Evolutionary conservation across 805 yeast genomes (phyloP).

Genomic region (Sugiyamaella marilandica): DNA sequence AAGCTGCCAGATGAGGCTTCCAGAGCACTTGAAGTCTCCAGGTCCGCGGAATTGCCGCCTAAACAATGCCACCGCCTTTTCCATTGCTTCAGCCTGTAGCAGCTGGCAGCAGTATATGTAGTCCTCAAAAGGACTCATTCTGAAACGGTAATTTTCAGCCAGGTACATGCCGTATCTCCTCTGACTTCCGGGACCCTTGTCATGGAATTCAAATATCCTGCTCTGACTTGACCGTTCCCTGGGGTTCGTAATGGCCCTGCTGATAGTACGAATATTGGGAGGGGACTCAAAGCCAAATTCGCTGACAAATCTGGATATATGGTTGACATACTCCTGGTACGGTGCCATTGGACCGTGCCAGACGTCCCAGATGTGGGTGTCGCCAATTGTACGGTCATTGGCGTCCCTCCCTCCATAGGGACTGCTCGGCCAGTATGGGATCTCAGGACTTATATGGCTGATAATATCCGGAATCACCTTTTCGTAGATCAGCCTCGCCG

Average conservation of each 20-base stretch:
- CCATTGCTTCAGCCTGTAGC: slow-evolving; percentile 46
- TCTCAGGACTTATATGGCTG: slow-evolving; percentile 6
- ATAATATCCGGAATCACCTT: slow-evolving; percentile 9
- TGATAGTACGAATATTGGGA: slow-evolving; percentile 36
- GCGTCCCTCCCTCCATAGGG: slow-evolving; percentile 39
- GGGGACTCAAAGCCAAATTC: slow-evolving; percentile 51
- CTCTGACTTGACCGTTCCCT: slow-evolving; percentile 42
- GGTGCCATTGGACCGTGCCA: slow-evolving; percentile 41
- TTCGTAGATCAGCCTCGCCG: slow-evolving; percentile 42
- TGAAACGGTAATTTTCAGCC: slow-evolving; percentile 36
- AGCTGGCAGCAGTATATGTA: slow-evolving; percentile 48
- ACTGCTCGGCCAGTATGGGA: slow-evolving; percentile 36
- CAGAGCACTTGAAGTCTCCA: slow-evolving; percentile 37
- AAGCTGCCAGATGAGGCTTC: slow-evolving; percentile 49
- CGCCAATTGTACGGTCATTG: slow-evolving; percentile 37
- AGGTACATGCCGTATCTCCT: slow-evolving; percentile 42
- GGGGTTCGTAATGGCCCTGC: slow-evolving; percentile 36
- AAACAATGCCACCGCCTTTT: slow-evolving; percentile 42
- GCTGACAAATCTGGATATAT: slow-evolving; percentile 45
- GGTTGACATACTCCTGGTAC: slow-evolving; percentile 43
- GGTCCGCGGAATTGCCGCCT: slow-evolving; percentile 41
- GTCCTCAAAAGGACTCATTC: slow-evolving; percentile 26
- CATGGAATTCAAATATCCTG: slow-evolving; percentile 41
- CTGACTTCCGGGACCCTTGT: slow-evolving; percentile 44
- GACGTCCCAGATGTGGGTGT: slow-evolving; percentile 50